A percentile compares a stretch with the other conserved stretches of the same genome.
Conservation (phyloP, 805 yeast genomes). For the Huiozyma sinensis region DNA sequence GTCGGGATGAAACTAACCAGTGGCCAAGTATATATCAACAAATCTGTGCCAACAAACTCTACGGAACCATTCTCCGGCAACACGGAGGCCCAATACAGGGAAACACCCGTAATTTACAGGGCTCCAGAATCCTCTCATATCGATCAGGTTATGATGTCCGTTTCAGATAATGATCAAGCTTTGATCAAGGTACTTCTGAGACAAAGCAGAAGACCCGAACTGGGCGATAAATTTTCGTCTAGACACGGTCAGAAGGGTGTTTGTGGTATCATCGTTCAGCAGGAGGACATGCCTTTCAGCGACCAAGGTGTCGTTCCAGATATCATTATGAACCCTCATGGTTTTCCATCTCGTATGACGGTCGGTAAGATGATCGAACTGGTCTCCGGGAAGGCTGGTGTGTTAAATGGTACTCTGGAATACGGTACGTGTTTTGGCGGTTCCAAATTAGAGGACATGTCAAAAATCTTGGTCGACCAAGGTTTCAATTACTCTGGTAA, state of each 20-base stretch:
- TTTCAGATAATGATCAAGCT: slow-evolving; percentile 90
- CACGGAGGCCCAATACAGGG: slow-evolving; percentile 54
- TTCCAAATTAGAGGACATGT: slow-evolving; percentile 91
- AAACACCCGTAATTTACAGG: slow-evolving; percentile 82
- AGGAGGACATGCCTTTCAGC: slow-evolving; percentile 92
- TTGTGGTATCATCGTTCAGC: slow-evolving; percentile 95
- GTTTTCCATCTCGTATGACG: slow-evolving; percentile 99
- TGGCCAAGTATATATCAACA: slow-evolving; percentile 91
- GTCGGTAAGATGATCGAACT: slow-evolving; percentile 97
- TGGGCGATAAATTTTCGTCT: slow-evolving; percentile 94
- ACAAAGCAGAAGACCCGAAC: slow-evolving; percentile 94
- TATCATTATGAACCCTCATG: slow-evolving; percentile 97
- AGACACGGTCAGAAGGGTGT: slow-evolving; percentile 99
- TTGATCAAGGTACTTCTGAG: slow-evolving; percentile 82
- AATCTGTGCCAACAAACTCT: slow-evolving; percentile 79
- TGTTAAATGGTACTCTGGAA: slow-evolving; percentile 77
- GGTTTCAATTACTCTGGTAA: slow-evolving; percentile 95
- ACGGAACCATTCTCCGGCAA: slow-evolving; percentile 32
- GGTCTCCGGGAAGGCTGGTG: slow-evolving; percentile 96
- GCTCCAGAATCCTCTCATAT: slow-evolving; percentile 94
- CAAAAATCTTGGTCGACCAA: slow-evolving; percentile 74
- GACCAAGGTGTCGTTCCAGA: slow-evolving; percentile 90
- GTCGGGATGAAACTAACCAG: slow-evolving; percentile 84
- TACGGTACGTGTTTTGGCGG: slow-evolving; percentile 99
- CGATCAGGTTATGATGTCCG: slow-evolving; percentile 96